Conservation (phyloP, 257 asterid species). For the Salvia hispanica region DNA sequence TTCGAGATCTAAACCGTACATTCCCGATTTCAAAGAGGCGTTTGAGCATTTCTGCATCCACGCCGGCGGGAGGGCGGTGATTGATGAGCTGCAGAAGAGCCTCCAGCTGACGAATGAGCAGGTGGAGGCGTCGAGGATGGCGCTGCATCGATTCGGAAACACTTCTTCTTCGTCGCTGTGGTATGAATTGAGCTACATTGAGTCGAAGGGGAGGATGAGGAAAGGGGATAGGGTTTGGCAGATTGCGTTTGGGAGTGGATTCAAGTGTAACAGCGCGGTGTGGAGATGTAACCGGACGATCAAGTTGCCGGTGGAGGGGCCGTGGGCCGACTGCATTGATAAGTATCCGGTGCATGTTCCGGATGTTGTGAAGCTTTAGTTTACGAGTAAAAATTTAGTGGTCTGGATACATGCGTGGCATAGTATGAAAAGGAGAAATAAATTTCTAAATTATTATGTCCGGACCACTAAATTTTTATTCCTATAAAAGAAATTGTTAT, state of each 20-base stretch:
- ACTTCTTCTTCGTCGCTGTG: constrained; percentile 72
- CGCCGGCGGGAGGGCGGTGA: constrained; percentile 78
- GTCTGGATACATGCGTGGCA: too few species aligned
- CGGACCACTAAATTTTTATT: too few species aligned
- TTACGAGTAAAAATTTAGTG: too few species aligned
- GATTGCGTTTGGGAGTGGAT: constrained; percentile 61
- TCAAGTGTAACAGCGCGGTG: constrained; percentile 59
- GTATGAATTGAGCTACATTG: constrained; percentile 67
- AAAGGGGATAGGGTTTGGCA: constrained; percentile 72
- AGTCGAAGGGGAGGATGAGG: constrained; percentile 71
- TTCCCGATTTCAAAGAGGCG: constrained; percentile 62
- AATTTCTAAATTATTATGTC: too few species aligned
- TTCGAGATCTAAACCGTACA: constrained; percentile 39
- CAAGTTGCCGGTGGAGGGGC: constrained; percentile 42
- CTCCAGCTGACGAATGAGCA: constrained; percentile 54
- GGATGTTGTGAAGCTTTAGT: constrained; percentile 41
- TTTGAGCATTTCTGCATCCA: constrained; percentile 55
- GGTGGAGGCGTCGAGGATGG: constrained; percentile 72
- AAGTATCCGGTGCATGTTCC: constrained; percentile 54
- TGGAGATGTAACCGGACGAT: constrained; percentile 54
- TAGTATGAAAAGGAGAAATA: too few species aligned
- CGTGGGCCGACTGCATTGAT: constrained; percentile 58
- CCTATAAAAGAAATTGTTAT: too few species aligned
- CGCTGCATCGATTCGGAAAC: constrained; percentile 65
- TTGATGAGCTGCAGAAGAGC: constrained; percentile 66